These are phyloP conservation scores for Plasmodium vivax DNA, from an alignment of 169 alveolate genomes.

Conservation along the genomic window DNA sequence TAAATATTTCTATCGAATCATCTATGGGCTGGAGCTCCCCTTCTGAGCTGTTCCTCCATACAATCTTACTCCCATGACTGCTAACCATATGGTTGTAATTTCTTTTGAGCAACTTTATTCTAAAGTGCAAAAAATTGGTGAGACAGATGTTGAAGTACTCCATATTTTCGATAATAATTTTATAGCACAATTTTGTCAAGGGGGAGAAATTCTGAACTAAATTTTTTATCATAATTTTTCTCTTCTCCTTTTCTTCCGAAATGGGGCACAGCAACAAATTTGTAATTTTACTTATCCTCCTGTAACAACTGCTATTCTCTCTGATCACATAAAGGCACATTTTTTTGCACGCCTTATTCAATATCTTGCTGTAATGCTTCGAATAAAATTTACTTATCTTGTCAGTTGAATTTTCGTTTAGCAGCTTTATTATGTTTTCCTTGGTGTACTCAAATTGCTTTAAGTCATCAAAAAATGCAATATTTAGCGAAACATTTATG, in stretches of 20 bases:
- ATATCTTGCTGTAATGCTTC: slow-evolving; percentile 44
- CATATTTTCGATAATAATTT: slow-evolving; percentile 53
- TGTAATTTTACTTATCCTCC: neutral
- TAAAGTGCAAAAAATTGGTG: slow-evolving; percentile 39
- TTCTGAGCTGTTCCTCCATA: neutral
- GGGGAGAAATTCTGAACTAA: slow-evolving; percentile 32
- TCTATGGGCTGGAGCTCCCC: slow-evolving; percentile 3
- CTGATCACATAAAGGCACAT: slow-evolving; percentile 35
- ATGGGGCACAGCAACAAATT: slow-evolving; percentile 31
- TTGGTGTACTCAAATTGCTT: slow-evolving; percentile 61
- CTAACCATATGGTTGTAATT: slow-evolving; percentile 28
- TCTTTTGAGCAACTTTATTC: slow-evolving; percentile 32
- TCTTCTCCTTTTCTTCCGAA: slow-evolving; percentile 36
- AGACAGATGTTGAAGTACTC: slow-evolving; percentile 66
- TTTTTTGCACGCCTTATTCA: slow-evolving; percentile 49
- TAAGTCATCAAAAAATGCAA: slow-evolving; percentile 65
- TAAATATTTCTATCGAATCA: slow-evolving; percentile 40
- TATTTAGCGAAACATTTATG: slow-evolving; percentile 55
- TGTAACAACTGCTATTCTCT: slow-evolving; percentile 26
- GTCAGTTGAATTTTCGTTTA: slow-evolving; percentile 65
- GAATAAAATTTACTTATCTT: slow-evolving; percentile 37
- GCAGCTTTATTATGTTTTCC: slow-evolving; percentile 46
- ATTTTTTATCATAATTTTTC: slow-evolving; percentile 30
- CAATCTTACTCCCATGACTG: slow-evolving; percentile 2
- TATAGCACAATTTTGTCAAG: slow-evolving; percentile 64